Conservation (phyloP, 768 basidiomycete genomes). For the Mycena pura region DNA sequence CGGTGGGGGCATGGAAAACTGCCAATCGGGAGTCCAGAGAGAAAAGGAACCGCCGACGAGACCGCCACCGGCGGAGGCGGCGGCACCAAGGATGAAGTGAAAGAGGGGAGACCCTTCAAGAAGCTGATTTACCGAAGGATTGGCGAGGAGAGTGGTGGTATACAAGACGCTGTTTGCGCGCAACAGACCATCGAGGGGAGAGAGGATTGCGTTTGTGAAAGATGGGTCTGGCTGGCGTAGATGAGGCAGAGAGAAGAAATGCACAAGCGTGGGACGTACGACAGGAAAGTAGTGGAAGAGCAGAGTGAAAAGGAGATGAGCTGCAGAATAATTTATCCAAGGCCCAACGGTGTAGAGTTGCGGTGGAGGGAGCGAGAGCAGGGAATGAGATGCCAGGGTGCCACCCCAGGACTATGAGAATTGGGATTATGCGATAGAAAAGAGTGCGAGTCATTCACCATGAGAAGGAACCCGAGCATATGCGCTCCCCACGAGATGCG, state of each 20-base stretch:
- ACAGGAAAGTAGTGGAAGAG: slow-evolving; percentile 47
- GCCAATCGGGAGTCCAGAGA: slow-evolving; percentile 53
- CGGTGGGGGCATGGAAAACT: slow-evolving; percentile 52
- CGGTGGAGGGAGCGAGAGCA: slow-evolving; percentile 53
- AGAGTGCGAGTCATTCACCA: slow-evolving; percentile 7
- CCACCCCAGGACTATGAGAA: slow-evolving; percentile 50
- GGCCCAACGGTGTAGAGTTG: slow-evolving; percentile 52
- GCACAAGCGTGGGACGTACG: slow-evolving; percentile 34
- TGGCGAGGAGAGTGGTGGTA: slow-evolving; percentile 43
- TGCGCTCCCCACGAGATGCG: slow-evolving; percentile 21
- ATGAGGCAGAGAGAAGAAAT: not conserved
- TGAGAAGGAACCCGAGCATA: slow-evolving; percentile 22
- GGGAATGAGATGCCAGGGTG: slow-evolving; percentile 47
- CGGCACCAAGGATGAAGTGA: slow-evolving; percentile 54
- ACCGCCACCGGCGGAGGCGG: slow-evolving; percentile 55
- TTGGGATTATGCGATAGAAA: not conserved
- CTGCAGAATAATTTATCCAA: slow-evolving; percentile 55
- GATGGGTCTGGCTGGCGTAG: slow-evolving; percentile 30
- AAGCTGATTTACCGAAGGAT: slow-evolving; percentile 40
- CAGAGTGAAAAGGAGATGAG: slow-evolving; percentile 52
- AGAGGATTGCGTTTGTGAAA: slow-evolving; percentile 50
- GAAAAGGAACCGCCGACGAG: slow-evolving; percentile 50
- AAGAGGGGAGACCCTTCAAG: slow-evolving; percentile 49
- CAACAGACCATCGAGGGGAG: slow-evolving; percentile 57
- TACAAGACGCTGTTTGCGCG: slow-evolving; percentile 49